phyloP scores from a whole-genome alignment of 495 filamentous ascomycete genomes.

The Hypomontagnella monticulosa region DNA sequence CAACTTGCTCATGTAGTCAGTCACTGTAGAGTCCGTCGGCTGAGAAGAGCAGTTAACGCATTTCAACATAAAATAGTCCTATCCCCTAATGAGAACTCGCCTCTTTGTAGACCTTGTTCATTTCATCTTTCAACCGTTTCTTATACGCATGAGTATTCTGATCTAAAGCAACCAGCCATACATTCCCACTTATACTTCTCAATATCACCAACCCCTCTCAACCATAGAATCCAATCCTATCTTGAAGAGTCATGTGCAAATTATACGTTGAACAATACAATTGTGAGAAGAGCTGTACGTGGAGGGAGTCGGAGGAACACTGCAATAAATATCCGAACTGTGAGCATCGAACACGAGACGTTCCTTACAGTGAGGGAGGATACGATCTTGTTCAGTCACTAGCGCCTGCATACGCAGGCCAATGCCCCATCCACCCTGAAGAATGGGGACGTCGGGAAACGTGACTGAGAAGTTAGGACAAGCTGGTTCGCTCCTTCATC shows the following conservation, averaged over 20 bases:
- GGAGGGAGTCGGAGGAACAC: not conserved
- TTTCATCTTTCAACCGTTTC: too few species aligned
- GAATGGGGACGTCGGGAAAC: conserved; percentile 11
- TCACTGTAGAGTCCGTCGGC: too few species aligned
- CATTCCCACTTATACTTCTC: not conserved
- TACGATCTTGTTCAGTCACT: not conserved
- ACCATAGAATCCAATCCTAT: not conserved
- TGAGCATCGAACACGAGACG: not conserved
- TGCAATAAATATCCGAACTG: not conserved
- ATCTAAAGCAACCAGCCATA: too few species aligned
- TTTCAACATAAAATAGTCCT: too few species aligned
- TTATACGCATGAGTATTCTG: too few species aligned
- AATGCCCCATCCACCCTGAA: conserved; percentile 8
- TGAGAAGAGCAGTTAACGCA: too few species aligned
- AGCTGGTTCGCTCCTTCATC: not conserved
- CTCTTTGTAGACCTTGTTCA: not conserved
- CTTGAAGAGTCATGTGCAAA: not conserved
- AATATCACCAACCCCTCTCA: not conserved
- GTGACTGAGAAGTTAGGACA: too few species aligned
- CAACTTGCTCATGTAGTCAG: too few species aligned
- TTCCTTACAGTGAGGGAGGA: not conserved
- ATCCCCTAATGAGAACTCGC: too few species aligned
- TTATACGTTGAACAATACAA: not conserved
- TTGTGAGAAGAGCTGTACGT: conserved; percentile 5
- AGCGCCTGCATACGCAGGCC: conserved; percentile 3